These are phyloP conservation scores for Apiospora rasikravindrae DNA, from an alignment of 2,329 filamentous ascomycete genomes.

Conservation along the genomic window DNA sequence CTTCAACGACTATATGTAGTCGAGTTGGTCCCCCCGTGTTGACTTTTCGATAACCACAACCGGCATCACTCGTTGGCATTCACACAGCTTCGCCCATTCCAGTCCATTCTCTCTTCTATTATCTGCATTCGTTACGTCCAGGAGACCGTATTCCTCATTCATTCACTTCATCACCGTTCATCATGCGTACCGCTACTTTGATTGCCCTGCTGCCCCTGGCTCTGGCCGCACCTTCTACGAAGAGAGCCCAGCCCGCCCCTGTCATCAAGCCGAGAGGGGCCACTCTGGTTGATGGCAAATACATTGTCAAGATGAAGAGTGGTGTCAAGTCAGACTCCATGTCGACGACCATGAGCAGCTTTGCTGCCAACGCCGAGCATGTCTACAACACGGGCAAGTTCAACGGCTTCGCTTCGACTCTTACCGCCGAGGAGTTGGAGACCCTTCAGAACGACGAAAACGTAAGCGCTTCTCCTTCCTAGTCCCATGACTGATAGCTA, in stretches of 20 bases:
- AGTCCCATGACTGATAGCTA: not conserved
- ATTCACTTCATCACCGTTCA: conserved; percentile 22
- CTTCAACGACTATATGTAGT: conserved; percentile 11
- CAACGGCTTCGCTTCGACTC: conserved; percentile 50
- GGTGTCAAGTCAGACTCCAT: conserved; percentile 38
- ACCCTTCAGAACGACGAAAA: conserved; percentile 45
- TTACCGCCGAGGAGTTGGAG: conserved; percentile 48
- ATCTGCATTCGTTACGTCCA: conserved; percentile 9
- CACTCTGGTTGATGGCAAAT: conserved; percentile 44
- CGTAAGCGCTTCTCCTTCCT: conserved; percentile 37
- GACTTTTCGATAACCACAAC: not conserved
- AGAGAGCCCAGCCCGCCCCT: conserved; percentile 37
- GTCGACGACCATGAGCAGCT: conserved; percentile 35
- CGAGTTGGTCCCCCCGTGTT: conserved; percentile 1
- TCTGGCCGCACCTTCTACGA: conserved; percentile 37
- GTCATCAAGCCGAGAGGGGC: conserved; percentile 35
- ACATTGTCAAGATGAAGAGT: conserved; percentile 52
- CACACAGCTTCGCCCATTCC: conserved; percentile 5
- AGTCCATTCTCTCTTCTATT: conserved; percentile 8
- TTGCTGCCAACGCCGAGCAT: conserved; percentile 39
- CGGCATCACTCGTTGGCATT: conserved; percentile 13
- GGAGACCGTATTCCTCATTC: conserved; percentile 13
- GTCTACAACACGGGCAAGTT: conserved; percentile 40
- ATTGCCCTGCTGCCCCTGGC: conserved; percentile 36
- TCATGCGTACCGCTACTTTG: conserved; percentile 34